These are phyloP conservation scores for Dictyostelium capitatum DNA, from an alignment of 78 protist species.

Conservation along the genomic window DNA sequence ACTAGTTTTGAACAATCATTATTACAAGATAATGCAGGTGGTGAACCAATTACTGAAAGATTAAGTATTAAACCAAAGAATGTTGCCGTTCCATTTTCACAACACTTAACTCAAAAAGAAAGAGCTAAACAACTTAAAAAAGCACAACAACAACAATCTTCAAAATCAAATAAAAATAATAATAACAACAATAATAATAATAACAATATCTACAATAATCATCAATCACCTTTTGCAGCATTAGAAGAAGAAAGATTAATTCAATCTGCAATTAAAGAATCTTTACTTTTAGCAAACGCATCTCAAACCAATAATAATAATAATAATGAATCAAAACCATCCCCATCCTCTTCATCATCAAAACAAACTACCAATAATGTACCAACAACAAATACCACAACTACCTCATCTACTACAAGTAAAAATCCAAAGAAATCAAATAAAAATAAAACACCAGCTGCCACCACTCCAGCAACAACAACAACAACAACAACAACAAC, in stretches of 20 bases:
- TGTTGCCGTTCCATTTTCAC: neutral
- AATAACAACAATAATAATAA: neutral
- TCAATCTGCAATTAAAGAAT: slow-evolving; percentile 2
- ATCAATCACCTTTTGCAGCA: neutral
- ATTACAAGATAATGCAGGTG: neutral
- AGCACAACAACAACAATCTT: neutral
- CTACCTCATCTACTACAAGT: neutral
- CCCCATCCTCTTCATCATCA: neutral
- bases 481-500: neutral
- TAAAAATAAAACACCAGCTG: neutral
- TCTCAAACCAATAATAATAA: neutral
- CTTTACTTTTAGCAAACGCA: neutral
- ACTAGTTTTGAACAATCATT: neutral
- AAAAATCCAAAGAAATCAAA: neutral
- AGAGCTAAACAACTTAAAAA: slow-evolving; percentile 12
- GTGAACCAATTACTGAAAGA: neutral
- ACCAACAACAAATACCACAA: neutral
- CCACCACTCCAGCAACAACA: neutral
- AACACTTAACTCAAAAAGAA: neutral
- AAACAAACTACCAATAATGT: neutral
- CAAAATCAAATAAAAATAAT: neutral
- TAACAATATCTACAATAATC: neutral
- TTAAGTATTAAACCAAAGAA: slow-evolving; percentile 11
- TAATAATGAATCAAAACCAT: neutral
- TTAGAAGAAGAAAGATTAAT: slow-evolving; percentile 12